Evolutionary conservation across 2,329 filamentous ascomycete genomes (phyloP).

Genomic region (Aspergillus sp.): DNA sequence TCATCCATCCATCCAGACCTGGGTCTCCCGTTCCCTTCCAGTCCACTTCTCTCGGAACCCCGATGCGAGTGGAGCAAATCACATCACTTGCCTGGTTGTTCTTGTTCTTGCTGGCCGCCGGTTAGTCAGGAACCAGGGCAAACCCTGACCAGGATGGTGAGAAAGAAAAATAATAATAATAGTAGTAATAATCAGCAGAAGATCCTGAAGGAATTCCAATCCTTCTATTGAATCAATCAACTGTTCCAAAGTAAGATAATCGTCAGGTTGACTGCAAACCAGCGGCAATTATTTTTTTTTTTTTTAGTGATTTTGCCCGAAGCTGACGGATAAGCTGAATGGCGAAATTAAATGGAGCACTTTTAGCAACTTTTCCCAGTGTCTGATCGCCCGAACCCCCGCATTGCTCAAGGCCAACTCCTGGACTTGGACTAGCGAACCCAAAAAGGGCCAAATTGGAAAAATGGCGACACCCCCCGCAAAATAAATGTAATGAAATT

Average conservation of each 20-base stretch:
- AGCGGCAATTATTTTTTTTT: not conserved
- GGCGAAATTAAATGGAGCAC: constrained; percentile 3
- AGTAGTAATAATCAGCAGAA: not conserved
- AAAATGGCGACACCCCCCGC: constrained; percentile 4
- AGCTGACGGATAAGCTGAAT: not conserved
- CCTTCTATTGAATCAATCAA: not conserved
- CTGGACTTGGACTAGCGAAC: constrained; percentile 17
- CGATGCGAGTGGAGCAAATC: constrained; percentile 21
- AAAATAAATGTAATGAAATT: not conserved
- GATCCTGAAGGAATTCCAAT: not conserved
- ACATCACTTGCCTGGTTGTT: constrained; percentile 19
- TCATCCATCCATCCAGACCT: constrained; percentile 1
- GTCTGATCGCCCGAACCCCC: constrained; percentile 23
- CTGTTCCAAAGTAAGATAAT: not conserved
- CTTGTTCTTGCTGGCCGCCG: constrained; percentile 2
- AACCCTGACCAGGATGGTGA: constrained; percentile 6
- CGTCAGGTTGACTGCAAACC: not conserved
- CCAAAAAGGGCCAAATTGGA: constrained; percentile 9
- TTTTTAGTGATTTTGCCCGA: not conserved
- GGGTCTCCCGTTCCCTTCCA: constrained; percentile 5
- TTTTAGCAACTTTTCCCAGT: not conserved
- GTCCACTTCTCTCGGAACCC: constrained; percentile 17
- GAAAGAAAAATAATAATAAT: not conserved
- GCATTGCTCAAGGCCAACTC: constrained; percentile 19
- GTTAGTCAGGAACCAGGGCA: constrained; percentile 24